Conservation (phyloP, 345 rosid species). For the Rhodomyrtus tomentosa region DNA sequence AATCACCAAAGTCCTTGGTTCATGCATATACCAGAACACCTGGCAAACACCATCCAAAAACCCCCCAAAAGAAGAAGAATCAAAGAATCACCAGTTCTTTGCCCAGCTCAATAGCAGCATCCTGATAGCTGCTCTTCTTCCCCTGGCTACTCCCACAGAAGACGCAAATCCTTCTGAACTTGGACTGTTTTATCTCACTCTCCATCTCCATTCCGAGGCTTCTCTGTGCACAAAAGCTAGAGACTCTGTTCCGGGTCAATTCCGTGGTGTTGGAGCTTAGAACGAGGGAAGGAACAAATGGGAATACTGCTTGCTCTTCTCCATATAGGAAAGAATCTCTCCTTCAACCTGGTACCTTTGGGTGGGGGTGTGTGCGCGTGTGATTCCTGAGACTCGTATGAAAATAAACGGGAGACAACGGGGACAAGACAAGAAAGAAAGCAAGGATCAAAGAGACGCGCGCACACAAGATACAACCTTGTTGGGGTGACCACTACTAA, state of each 20-base stretch:
- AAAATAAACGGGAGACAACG: background rate
- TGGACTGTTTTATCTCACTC: conserved; percentile 20
- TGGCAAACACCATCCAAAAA: background rate
- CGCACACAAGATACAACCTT: background rate
- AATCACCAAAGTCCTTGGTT: background rate
- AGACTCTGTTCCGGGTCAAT: background rate
- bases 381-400: background rate
- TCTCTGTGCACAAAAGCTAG: background rate
- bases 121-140: conserved; percentile 77
- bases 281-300: background rate
- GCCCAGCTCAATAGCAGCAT: conserved; percentile 81
- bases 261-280: background rate
- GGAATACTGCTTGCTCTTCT: background rate
- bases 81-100: conserved; percentile 49
- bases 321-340: background rate
- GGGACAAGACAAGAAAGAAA: background rate
- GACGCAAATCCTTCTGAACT: conserved; percentile 70
- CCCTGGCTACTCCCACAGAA: conserved; percentile 89
- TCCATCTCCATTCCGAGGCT: conserved; percentile 2
- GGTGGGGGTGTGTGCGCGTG: background rate
- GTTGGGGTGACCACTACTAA: background rate
- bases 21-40: background rate
- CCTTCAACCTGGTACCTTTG: background rate
- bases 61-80: background rate
- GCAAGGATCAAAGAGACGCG: background rate